Evolutionary conservation across 768 basidiomycete genomes (phyloP), one percentile per base, ranked within the genome.

Genomic region (Leccinellum luteum): DNA sequence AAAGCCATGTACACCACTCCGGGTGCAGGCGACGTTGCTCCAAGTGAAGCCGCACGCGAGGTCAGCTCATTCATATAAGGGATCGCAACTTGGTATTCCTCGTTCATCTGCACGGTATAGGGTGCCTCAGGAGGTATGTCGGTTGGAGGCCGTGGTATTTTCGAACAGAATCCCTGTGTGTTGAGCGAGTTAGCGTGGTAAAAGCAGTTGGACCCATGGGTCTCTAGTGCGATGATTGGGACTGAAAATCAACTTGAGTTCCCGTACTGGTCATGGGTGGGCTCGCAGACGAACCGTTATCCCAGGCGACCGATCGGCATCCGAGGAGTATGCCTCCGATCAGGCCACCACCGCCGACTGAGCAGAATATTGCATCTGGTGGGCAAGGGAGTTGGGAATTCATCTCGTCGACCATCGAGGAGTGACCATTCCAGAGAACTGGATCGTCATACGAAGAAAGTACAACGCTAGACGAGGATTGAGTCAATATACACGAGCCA

Each of bases 341-440:
- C 0, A 92, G 72, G 1, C 90, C 89, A 0, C 79, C 89, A 0
- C 90, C 90, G 35, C 90, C 90, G 13, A 91, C 87, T 52, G 85
- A 85, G 65, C 90, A 91, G 58, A 91, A 84, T 44, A 92, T 84
- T 1, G 87, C 88, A 57, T 85, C 82, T 6, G 90, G 89, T 62
- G 79, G 81, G 38, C 62, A 59, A 1, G 70, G 70, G 5, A 90
- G 73, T 60, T 90, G 86, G 10, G 68, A 64, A 17, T 75, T 67
- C 44, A 90, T 82, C 65, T 92, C 90, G 15, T 72, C 64, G 41
- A 92, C 75, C 79, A 92, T 84, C 17, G 87, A 86, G n/a, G 83
- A 79, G 64, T 91, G 87, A 1, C 90, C 90, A 66, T 85, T 79
- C 90, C 90, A 91, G 14, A 92, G 53, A 4, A 79, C 67, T 7